Conservation (phyloP, 345 rosid genomes). For the Citrus medica region DNA sequence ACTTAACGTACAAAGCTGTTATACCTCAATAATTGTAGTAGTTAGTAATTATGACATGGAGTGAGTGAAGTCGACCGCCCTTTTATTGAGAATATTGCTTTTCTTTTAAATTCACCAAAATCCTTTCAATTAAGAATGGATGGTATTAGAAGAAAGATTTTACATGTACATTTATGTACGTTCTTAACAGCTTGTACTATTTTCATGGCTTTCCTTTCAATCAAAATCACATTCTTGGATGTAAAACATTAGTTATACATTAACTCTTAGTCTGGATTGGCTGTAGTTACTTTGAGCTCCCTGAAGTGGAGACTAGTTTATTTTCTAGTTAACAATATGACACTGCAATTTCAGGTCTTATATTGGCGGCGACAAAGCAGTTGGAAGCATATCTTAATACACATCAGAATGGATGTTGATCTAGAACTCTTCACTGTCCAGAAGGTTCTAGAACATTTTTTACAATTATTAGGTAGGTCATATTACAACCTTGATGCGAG, state of each 20-base stretch:
- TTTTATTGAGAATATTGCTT: not conserved
- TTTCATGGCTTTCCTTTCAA: not conserved
- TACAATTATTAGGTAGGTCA: conserved; percentile 19
- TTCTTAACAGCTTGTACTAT: too few species aligned
- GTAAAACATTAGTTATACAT: not conserved
- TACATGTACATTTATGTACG: not conserved
- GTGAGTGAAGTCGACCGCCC: not conserved
- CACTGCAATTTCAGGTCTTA: conserved; percentile 52
- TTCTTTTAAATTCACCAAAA: not conserved
- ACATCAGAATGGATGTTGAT: conserved; percentile 48
- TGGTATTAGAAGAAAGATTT: not conserved
- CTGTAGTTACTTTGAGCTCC: not conserved
- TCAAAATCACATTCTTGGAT: not conserved
- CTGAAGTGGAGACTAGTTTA: not conserved
- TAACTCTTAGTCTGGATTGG: not conserved
- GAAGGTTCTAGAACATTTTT: not conserved
- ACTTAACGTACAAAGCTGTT: too few species aligned
- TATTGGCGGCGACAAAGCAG: conserved; percentile 70
- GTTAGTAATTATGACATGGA: too few species aligned
- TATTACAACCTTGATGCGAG: not conserved
- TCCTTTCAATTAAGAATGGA: not conserved
- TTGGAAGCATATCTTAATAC: conserved; percentile 51
- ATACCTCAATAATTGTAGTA: too few species aligned
- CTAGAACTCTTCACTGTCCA: not conserved
- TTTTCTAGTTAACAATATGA: not conserved